These are phyloP conservation scores for Gossypium rotundifolium DNA, from an alignment of 345 rosid genomes.

Conservation along the genomic window DNA sequence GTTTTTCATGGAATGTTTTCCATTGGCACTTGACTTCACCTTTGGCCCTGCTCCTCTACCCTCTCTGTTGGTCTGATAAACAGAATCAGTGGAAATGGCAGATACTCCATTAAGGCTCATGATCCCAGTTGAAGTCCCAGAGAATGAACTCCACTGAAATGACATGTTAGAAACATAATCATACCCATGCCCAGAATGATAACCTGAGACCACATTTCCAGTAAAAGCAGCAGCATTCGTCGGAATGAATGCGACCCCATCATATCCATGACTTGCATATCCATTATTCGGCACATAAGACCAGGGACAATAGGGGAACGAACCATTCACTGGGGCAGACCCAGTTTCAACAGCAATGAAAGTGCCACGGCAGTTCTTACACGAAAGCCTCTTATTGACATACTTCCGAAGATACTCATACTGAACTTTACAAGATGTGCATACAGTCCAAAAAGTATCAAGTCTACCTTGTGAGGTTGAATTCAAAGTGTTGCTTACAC, in stretches of 20 bases:
- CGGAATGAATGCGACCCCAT: slow-evolving; percentile 62
- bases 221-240: slow-evolving; percentile 49
- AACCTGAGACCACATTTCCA: slow-evolving; percentile 52
- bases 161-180: slow-evolving; percentile 72
- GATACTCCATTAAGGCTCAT: slow-evolving; percentile 50
- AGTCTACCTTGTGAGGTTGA: slow-evolving; percentile 49
- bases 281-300: slow-evolving; percentile 44
- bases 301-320: slow-evolving; percentile 65
- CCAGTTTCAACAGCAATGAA: slow-evolving; percentile 75
- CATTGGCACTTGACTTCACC: slow-evolving; percentile 43
- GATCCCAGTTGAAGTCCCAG: slow-evolving; percentile 54
- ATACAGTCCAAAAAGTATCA: slow-evolving; percentile 97
- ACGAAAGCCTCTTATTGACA: slow-evolving; percentile 88
- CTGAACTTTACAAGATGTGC: slow-evolving; percentile 97
- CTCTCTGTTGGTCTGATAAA: slow-evolving; percentile 53
- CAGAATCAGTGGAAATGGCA: slow-evolving; percentile 38
- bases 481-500: slow-evolving; percentile 42
- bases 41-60: slow-evolving; percentile 31
- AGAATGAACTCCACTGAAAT: slow-evolving; percentile 64
- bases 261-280: slow-evolving; percentile 50
- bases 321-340: slow-evolving; percentile 59
- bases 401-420: slow-evolving; percentile 95
- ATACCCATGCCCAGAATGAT: slow-evolving; percentile 69
- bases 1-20: slow-evolving; percentile 38
- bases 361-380: slow-evolving; percentile 97